Percentiles rank a stretch among this genome's conserved stretches.
Conservation (phyloP, 352 stramenopile genomes). For the Phytophthora cactorum region DNA sequence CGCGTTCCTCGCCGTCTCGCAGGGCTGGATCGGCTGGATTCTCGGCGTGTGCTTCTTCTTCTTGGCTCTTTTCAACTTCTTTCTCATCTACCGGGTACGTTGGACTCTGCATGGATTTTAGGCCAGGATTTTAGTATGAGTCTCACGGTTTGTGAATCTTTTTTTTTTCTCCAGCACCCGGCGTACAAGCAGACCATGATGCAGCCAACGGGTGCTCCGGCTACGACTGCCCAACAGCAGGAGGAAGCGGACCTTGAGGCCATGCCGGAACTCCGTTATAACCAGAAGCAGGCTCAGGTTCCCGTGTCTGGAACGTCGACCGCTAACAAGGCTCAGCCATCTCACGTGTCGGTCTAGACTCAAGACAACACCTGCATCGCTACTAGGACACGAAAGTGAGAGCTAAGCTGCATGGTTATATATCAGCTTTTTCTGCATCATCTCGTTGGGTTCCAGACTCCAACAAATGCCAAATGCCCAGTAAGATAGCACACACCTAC, state of each 20-base stretch:
- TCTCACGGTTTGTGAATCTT: background rate
- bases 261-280: slow-evolving; percentile 85
- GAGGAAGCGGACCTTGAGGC: slow-evolving; percentile 70
- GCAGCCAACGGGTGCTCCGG: slow-evolving; percentile 42
- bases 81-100: slow-evolving; percentile 83
- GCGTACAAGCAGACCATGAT: slow-evolving; percentile 83
- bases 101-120: slow-evolving; percentile 12
- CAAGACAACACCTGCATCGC: slow-evolving; percentile 6
- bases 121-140: slow-evolving; percentile 1
- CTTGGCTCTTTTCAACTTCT: slow-evolving; percentile 87
- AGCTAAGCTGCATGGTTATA: slow-evolving; percentile 41
- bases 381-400: slow-evolving; percentile 27
- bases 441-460: slow-evolving; percentile 3
- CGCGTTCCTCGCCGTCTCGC: slow-evolving; percentile 80
- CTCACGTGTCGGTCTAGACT: slow-evolving; percentile 70
- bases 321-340: slow-evolving; percentile 50
- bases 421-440: slow-evolving; percentile 39
- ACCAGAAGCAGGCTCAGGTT: slow-evolving; percentile 55
- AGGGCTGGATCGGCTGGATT: slow-evolving; percentile 81
- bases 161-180: slow-evolving; percentile 55
- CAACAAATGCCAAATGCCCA: background rate
- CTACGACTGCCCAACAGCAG: slow-evolving; percentile 43
- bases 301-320: slow-evolving; percentile 31
- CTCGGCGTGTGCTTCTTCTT: slow-evolving; percentile 79
- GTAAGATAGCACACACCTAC: slow-evolving; percentile 22